A percentile compares a stretch with the other conserved stretches of the same genome.
Evolutionary conservation across 371 early-diverging fungal species (phyloP).

Genomic region (Mucor sp.): DNA sequence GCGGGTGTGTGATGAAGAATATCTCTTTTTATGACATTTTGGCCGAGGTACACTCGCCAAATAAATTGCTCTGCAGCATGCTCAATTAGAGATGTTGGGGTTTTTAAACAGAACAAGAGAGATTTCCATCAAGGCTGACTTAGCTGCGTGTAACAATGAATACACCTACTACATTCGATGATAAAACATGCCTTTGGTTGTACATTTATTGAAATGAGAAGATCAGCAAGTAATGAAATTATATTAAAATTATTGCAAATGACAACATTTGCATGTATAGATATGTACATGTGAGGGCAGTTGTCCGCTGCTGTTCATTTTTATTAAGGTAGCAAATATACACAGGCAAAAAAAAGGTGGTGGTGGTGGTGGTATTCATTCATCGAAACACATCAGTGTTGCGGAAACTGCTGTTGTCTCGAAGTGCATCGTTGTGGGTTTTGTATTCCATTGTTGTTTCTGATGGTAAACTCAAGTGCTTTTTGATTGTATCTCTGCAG

Average conservation of each 20-base stretch:
- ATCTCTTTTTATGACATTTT: no score
- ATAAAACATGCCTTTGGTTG: no score
- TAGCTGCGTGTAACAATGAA: no score
- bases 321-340: neutral
- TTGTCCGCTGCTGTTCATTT: neutral
- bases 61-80: no score
- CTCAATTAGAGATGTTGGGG: no score
- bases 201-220: no score
- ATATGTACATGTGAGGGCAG: neutral
- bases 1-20: no score
- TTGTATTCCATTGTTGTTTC: conserved; percentile 96
- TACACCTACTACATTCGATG: no score
- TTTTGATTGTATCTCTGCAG: conserved; percentile 85
- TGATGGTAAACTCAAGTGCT: conserved; percentile 78
- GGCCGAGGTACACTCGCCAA: no score
- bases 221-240: neutral
- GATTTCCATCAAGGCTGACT: no score
- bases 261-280: neutral
- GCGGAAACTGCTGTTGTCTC: conserved; percentile 90
- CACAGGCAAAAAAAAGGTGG: neutral
- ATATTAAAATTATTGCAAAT: neutral
- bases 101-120: no score
- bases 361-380: conserved; percentile 20
- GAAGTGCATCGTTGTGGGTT: conserved; percentile 85
- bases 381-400: conserved; percentile 83